A percentile compares a stretch with the other conserved stretches of the same genome.
phyloP scores from a whole-genome alignment of 2,329 filamentous ascomycete species.

The Colletotrichum caudatum region DNA sequence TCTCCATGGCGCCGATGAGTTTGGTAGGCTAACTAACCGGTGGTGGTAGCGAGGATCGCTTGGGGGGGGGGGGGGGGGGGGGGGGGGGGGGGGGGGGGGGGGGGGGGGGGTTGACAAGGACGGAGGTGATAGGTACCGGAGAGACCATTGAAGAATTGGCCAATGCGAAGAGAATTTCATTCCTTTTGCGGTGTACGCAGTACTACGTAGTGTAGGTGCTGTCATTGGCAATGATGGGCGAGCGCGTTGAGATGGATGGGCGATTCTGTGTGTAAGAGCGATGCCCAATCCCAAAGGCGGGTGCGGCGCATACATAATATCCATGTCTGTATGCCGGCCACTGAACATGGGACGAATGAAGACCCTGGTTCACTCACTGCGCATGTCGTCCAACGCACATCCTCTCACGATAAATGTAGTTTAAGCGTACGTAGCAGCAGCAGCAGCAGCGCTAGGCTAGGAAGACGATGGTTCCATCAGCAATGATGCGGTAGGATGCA shows the following conservation, averaged over 20 bases:
- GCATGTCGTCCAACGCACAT: slow-evolving; percentile 28
- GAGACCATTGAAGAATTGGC: slow-evolving; percentile 5
- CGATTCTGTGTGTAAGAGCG: slow-evolving; percentile 8
- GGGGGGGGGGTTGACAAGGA: not conserved
- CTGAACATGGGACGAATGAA: slow-evolving; percentile 38
- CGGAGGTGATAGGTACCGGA: not conserved
- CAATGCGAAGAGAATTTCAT: slow-evolving; percentile 8
- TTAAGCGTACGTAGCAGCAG: slow-evolving; percentile 13
- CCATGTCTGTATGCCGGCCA: slow-evolving; percentile 26
- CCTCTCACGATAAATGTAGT: slow-evolving; percentile 37
- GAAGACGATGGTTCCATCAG: slow-evolving; percentile 27
- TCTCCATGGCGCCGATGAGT: not conserved
- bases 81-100: slow-evolving; percentile 4
- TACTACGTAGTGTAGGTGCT: slow-evolving; percentile 6
- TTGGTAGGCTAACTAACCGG: not conserved
- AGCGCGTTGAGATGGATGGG: slow-evolving; percentile 24
- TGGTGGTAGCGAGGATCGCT: not conserved
- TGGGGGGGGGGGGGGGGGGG: slow-evolving; percentile 3
- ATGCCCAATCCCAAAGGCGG: slow-evolving; percentile 23
- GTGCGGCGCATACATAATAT: slow-evolving; percentile 25
- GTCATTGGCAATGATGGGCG: slow-evolving; percentile 7
- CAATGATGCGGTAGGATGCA: slow-evolving; percentile 34
- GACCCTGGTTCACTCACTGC: slow-evolving; percentile 33
- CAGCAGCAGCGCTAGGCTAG: slow-evolving; percentile 37
- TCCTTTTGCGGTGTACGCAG: slow-evolving; percentile 18